These are phyloP conservation scores for Cicer arietinum DNA, from an alignment of 306 rosid genomes.

Conservation along the genomic window DNA sequence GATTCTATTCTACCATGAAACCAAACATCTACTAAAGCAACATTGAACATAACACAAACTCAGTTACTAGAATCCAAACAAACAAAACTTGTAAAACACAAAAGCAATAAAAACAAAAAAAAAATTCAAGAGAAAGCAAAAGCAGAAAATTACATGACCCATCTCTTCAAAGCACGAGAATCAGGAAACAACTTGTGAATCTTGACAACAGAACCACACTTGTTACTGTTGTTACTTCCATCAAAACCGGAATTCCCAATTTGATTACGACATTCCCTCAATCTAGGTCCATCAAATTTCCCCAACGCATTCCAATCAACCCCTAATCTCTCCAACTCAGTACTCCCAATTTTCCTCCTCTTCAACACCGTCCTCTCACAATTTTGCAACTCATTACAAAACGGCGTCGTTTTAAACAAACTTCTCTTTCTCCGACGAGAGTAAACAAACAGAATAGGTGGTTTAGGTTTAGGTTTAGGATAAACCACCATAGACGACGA, in stretches of 20 bases:
- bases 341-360: constrained; percentile 59
- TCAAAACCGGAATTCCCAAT: constrained; percentile 34
- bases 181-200: constrained; percentile 52
- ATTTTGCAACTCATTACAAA: constrained; percentile 37
- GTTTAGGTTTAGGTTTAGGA: constrained; percentile 52
- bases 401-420: constrained; percentile 37
- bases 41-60: neutral
- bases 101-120: neutral
- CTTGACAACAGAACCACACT: constrained; percentile 53
- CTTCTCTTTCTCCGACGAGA: constrained; percentile 70
- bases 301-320: constrained; percentile 63
- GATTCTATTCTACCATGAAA: too few species aligned
- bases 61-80: constrained; percentile 11
- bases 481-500: neutral
- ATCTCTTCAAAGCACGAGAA: constrained; percentile 66
- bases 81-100: neutral
- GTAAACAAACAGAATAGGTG: constrained; percentile 66
- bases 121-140: neutral
- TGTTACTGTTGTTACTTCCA: constrained; percentile 50
- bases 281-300: constrained; percentile 62
- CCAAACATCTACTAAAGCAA: neutral
- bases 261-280: constrained; percentile 74
- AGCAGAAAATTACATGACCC: constrained; percentile 66
- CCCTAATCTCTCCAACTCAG: constrained; percentile 75
- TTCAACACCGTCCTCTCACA: constrained; percentile 41